phyloP scores from a whole-genome alignment of 495 filamentous ascomycete genomes.

The Thermothielavioides terrestris region DNA sequence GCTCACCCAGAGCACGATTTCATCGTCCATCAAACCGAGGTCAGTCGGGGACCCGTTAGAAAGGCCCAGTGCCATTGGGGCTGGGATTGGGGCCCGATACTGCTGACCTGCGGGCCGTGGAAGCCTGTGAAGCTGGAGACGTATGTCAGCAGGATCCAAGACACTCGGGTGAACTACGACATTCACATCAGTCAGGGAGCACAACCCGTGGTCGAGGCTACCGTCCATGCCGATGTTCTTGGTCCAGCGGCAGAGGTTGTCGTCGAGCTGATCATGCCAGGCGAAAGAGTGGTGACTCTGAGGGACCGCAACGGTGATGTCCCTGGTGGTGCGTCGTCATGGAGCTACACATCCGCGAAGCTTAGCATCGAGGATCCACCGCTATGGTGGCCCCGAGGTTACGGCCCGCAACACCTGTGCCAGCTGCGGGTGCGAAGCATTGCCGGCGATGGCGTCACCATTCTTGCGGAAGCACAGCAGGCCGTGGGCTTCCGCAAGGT shows the following conservation, averaged over 20 bases:
- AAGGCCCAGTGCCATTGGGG: slow-evolving; percentile 49
- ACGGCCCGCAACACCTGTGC: slow-evolving; percentile 59
- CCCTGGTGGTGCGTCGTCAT: background rate
- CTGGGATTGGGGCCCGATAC: slow-evolving; percentile 74
- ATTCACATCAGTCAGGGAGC: slow-evolving; percentile 12
- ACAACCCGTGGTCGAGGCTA: slow-evolving; percentile 30
- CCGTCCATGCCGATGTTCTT: slow-evolving; percentile 24
- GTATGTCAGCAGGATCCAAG: slow-evolving; percentile 48
- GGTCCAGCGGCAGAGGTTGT: slow-evolving; percentile 2
- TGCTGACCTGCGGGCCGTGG: slow-evolving; percentile 72
- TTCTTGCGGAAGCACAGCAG: slow-evolving; percentile 34
- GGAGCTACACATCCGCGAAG: slow-evolving; percentile 3
- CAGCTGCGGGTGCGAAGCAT: slow-evolving; percentile 41
- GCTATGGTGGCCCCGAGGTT: slow-evolving; percentile 44
- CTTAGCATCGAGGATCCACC: slow-evolving; percentile 21
- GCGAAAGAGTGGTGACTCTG: background rate
- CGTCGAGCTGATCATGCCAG: background rate
- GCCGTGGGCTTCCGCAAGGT: slow-evolving; percentile 56
- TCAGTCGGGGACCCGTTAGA: slow-evolving; percentile 33
- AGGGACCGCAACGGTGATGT: background rate
- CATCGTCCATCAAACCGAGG: slow-evolving; percentile 40
- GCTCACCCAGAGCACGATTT: slow-evolving; percentile 38
- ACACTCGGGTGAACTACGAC: slow-evolving; percentile 46
- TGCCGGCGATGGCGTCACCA: slow-evolving; percentile 15
- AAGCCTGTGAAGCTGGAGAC: slow-evolving; percentile 55